Base-by-base conservation (phyloP, 495 filamentous ascomycete genomes). In the Lindgomyces ingoldianus region DNA sequence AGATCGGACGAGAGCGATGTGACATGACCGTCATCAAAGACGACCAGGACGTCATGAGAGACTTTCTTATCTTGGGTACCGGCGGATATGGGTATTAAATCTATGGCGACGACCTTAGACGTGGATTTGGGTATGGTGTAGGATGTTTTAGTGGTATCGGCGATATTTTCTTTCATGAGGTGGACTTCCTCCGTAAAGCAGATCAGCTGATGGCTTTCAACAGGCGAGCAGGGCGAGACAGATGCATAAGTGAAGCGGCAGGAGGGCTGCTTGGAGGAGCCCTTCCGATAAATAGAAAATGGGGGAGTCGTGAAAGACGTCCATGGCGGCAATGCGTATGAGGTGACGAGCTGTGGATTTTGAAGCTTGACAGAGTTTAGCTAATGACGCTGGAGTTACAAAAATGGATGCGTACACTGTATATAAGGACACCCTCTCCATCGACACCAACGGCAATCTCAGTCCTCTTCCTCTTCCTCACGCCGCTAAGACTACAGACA, bases 361-460 rank as follows among this genome's bases (percentile, higher is more conserved):
- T 89, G 86, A 22, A 95, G 79, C 91, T 95, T 65, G 74, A 30
- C 2, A 42, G 27, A 30, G 25, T 44, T 63, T 60, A 63, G 53
- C 24, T 4, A 16, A 29, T 19, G 41, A 21, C 19, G 9, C 6
- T 45, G 30, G 19, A 30, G 27, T 1, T 3, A 14, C 1, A 18
- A n/a, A 53, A 54, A 25, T 18, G 1, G 26, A 1, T 42, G 81
- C 71, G 19, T 76, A 98, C 93, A 81, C 96, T 89, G 77, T 97
- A 97, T 49, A 99, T 85, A 73, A 91, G 94, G 14, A 97, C 81
- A 14, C 90, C 88, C 72, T 96, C 91, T 57, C 92, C 91, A 77
- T 99, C 91, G 70, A 96, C 85, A 9, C 89, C 90, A 9, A 94
- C 85, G 12, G 84, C 89, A 56, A 98, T 76, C 75, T 99, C 95